Percentiles rank a stretch among this genome's conserved stretches.
These are phyloP conservation scores for Diaporthe sp. DNA, from an alignment of 2,329 filamentous ascomycete species.

Conservation along the genomic window DNA sequence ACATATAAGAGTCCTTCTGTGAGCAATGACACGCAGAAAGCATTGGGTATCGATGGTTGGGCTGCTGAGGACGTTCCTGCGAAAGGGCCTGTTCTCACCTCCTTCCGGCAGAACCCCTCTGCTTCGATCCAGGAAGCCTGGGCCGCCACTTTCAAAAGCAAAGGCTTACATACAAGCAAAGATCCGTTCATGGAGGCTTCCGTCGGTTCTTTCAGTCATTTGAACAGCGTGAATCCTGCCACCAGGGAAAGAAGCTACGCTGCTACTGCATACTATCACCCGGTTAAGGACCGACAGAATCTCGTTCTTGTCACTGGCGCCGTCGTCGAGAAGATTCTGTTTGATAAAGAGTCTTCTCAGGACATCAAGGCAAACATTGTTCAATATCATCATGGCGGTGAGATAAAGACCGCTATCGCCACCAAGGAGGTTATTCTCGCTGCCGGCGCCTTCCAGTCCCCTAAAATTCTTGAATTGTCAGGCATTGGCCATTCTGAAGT, in stretches of 20 bases:
- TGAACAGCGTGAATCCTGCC: constrained; percentile 53
- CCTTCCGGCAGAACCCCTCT: constrained; percentile 47
- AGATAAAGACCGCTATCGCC: constrained; percentile 43
- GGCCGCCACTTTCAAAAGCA: constrained; percentile 48
- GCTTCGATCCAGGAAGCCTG: constrained; percentile 44
- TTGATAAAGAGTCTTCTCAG: constrained; percentile 47
- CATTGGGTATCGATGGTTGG: constrained; percentile 44
- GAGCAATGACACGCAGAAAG: constrained; percentile 49
- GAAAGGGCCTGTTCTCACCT: constrained; percentile 53
- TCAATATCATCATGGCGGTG: background rate
- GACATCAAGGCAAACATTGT: background rate
- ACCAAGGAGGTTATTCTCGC: constrained; percentile 48
- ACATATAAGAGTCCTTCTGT: background rate
- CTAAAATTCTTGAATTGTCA: constrained; percentile 26
- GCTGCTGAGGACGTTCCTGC: constrained; percentile 25
- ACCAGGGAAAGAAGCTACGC: constrained; percentile 56
- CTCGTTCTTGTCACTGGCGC: constrained; percentile 13
- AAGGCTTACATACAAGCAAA: background rate
- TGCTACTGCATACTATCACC: constrained; percentile 57
- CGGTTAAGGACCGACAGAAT: constrained; percentile 47
- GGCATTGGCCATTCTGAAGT: constrained; percentile 1
- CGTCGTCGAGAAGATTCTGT: constrained; percentile 1
- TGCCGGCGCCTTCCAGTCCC: constrained; percentile 27
- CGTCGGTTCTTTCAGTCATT: background rate
- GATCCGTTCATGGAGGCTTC: constrained; percentile 51